phyloP scores from a whole-genome alignment of 1,284 basidiomycete species.

The Testicularia cyperi region DNA sequence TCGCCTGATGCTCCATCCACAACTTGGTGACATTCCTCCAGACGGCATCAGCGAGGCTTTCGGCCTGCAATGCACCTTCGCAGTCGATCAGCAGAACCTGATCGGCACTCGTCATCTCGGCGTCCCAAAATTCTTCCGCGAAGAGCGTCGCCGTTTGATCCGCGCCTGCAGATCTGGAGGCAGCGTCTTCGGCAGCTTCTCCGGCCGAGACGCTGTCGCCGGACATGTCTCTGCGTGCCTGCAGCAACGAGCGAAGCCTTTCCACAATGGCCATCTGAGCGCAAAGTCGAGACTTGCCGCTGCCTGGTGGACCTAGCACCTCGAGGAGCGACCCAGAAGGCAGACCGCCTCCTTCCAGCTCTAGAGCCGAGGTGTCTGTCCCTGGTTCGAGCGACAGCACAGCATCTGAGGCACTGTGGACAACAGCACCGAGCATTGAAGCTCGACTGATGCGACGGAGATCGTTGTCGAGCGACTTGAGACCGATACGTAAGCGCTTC shows the following conservation, averaged over 20 bases:
- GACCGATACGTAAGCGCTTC: constrained; percentile 1
- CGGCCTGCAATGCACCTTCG: constrained; percentile 28
- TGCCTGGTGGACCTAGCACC: constrained; percentile 27
- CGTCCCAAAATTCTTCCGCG: constrained; percentile 35
- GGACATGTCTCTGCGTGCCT: constrained; percentile 5
- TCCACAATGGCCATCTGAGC: constrained; percentile 25
- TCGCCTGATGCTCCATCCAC: constrained; percentile 2
- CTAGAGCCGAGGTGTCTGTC: not conserved
- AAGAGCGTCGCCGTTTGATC: constrained; percentile 2
- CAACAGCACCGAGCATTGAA: constrained; percentile 3
- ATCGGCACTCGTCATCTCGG: constrained; percentile 19
- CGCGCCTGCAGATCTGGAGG: not conserved
- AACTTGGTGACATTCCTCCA: constrained; percentile 12
- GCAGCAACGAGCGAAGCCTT: constrained; percentile 14
- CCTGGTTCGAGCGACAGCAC: not conserved
- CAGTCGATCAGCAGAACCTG: constrained; percentile 30
- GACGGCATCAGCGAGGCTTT: constrained; percentile 16
- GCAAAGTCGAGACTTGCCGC: constrained; percentile 20
- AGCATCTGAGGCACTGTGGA: not conserved
- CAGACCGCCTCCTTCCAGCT: constrained; percentile 11
- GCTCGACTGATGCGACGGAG: constrained; percentile 18
- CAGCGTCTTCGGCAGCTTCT: not conserved
- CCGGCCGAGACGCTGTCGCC: not conserved
- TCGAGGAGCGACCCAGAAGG: constrained; percentile 27
- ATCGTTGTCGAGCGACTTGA: constrained; percentile 21